Base-by-base conservation (phyloP, 1,284 basidiomycete species). In the Apiotrichum laibachii region DNA sequence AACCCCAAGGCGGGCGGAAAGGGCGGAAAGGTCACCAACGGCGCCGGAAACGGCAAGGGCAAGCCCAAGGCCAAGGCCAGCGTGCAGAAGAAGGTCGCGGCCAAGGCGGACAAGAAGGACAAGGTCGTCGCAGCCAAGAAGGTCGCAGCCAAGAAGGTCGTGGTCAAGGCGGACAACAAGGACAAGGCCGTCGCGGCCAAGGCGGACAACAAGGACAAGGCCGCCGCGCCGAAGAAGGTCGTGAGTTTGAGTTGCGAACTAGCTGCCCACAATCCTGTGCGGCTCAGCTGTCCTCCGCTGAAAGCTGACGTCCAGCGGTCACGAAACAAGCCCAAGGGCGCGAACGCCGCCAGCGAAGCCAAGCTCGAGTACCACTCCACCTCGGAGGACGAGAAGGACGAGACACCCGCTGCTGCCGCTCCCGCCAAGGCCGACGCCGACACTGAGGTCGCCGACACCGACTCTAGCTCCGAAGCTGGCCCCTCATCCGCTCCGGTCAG, bases 321-420 rank as follows among this genome's bases (percentile, higher is more conserved):
- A 16, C 47, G 47, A 35, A 16, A 33, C 22, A 42, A 52, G 31
- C 37, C 47, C 22, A 53, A 50, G 56, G 35, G 39, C 21, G 21
- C 46, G 10, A 18, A 22, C 26, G 26, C 7, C 21, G 18, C 11
- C 35, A 52, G 50, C 50, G 37, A 13, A 31, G 26, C 26, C 26
- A 31, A 31, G 26, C 10, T 22, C 31, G 51, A 46, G 34, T 57
- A 57, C 50, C 56, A 57, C 50, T 57, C 56, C n/a, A 53, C 56
- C n/a, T 57, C 56, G 0, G 56, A 58, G 47, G 56, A 58, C 46
- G 57, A 55, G 13, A 46, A 39, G 8, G 26, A 49, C 15, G 51
- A 31, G 39, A 50, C 22, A 37, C 26, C 26, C 26, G 21, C 52
- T 15, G 19, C 42, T 22, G 31, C n/a, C 2, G 31, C 44, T 10